A percentile compares a stretch with the other conserved stretches of the same genome.
Evolutionary conservation across 1,139 yeast genomes (phyloP).

Genomic region (Lodderomyces parapsilosis): DNA sequence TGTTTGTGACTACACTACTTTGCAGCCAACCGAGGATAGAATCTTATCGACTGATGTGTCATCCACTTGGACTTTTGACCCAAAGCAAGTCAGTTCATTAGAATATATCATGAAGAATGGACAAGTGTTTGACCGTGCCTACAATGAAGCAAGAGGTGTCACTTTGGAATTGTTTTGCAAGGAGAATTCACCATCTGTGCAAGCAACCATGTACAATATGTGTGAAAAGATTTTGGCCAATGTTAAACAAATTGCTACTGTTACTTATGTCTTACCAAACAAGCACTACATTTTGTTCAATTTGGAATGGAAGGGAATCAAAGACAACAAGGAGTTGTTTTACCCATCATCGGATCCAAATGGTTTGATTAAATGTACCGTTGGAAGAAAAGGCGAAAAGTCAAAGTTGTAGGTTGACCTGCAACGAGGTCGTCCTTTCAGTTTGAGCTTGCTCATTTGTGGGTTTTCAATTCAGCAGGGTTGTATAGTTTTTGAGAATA

Average conservation of each 20-base stretch:
- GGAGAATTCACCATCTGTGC: slow-evolving; percentile 88
- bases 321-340: slow-evolving; percentile 76
- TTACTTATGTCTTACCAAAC: slow-evolving; percentile 78
- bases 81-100: slow-evolving; percentile 47
- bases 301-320: slow-evolving; percentile 79
- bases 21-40: slow-evolving; percentile 78
- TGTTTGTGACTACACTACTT: slow-evolving; percentile 84
- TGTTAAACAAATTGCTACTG: slow-evolving; percentile 58
- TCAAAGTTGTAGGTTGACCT: slow-evolving; percentile 32
- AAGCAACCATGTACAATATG: slow-evolving; percentile 96
- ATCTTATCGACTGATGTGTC: slow-evolving; percentile 85
- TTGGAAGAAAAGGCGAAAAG: slow-evolving; percentile 52
- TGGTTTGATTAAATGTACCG: slow-evolving; percentile 85
- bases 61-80: slow-evolving; percentile 69
- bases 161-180: slow-evolving; percentile 78
- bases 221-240: slow-evolving; percentile 62
- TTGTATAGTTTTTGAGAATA: neutral
- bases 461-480: neutral
- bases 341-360: slow-evolving; percentile 93
- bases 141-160: slow-evolving; percentile 57
- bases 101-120: slow-evolving; percentile 48
- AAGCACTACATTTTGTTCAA: slow-evolving; percentile 84
- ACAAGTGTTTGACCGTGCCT: slow-evolving; percentile 67
- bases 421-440: neutral
- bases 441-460: neutral